Conservation (phyloP, 257 asterid species). For the Jacaranda mimosifolia region DNA sequence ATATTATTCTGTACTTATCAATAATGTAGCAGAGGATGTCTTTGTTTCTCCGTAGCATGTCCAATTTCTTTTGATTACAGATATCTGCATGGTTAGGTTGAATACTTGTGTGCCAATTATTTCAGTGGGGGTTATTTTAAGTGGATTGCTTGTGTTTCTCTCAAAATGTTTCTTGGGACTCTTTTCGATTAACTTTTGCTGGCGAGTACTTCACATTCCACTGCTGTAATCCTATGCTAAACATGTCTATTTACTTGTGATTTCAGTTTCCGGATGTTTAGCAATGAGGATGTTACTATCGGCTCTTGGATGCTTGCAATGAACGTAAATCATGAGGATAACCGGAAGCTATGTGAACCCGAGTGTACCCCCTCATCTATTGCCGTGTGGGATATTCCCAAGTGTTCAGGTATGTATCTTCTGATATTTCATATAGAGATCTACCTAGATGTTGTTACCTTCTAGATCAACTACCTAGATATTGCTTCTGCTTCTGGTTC, state of each 20-base stretch:
- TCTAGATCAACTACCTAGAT: neutral
- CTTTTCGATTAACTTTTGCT: neutral
- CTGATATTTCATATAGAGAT: neutral
- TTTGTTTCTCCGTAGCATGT: no score
- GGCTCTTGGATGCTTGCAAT: constrained; percentile 88
- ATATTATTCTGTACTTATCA: no score
- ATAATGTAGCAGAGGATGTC: no score
- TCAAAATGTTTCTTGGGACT: no score
- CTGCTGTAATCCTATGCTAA: neutral
- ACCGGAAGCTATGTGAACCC: constrained; percentile 54
- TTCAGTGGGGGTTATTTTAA: neutral
- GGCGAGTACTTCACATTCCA: neutral
- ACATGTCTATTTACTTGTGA: neutral
- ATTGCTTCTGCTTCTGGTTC: neutral
- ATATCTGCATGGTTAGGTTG: no score
- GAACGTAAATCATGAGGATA: constrained; percentile 73
- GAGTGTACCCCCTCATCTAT: constrained; percentile 78
- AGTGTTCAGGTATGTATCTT: constrained; percentile 79
- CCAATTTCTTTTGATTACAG: no score
- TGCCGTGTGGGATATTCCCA: constrained; percentile 99
- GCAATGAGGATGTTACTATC: constrained; percentile 80
- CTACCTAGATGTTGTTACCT: neutral
- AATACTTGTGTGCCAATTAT: no score
- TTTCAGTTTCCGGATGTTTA: constrained; percentile 76
- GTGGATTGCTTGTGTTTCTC: no score